Percentiles rank a stretch among this genome's conserved stretches.
Conservation (phyloP, 441 rosid genomes). For the Gossypium gossypioides region DNA sequence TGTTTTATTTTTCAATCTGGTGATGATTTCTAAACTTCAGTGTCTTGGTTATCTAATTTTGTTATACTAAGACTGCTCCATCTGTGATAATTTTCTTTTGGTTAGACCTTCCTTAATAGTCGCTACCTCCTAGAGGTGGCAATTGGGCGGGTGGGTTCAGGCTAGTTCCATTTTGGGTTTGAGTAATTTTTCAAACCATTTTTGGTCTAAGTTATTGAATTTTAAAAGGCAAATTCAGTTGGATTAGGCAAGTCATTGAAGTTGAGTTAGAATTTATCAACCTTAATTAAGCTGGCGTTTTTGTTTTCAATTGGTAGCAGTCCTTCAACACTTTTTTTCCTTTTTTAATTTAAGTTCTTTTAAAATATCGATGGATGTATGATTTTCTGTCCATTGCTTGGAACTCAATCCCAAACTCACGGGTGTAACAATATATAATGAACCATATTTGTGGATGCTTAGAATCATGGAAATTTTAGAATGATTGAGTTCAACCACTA, state of each 20-base stretch:
- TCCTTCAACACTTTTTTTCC: background rate
- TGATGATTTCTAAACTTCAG: background rate
- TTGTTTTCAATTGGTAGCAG: background rate
- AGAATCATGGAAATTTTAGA: background rate
- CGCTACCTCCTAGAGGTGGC: background rate
- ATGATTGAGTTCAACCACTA: background rate
- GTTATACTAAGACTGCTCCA: background rate
- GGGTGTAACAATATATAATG: background rate
- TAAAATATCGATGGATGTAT: background rate
- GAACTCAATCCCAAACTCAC: too few species aligned
- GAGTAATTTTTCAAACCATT: background rate
- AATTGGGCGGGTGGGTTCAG: background rate
- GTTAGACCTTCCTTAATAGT: background rate
- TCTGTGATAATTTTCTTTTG: background rate
- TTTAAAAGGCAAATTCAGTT: background rate
- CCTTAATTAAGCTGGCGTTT: background rate
- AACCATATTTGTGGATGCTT: background rate
- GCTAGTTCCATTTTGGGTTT: background rate
- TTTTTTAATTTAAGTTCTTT: background rate
- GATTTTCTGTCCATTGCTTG: too few species aligned
- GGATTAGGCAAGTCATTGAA: background rate
- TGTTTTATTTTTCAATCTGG: background rate
- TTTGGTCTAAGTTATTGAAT: background rate
- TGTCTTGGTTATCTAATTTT: background rate
- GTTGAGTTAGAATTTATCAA: background rate